phyloP scores from a whole-genome alignment of 108 stramenopile species.

The Nitzschia inconspicua region DNA sequence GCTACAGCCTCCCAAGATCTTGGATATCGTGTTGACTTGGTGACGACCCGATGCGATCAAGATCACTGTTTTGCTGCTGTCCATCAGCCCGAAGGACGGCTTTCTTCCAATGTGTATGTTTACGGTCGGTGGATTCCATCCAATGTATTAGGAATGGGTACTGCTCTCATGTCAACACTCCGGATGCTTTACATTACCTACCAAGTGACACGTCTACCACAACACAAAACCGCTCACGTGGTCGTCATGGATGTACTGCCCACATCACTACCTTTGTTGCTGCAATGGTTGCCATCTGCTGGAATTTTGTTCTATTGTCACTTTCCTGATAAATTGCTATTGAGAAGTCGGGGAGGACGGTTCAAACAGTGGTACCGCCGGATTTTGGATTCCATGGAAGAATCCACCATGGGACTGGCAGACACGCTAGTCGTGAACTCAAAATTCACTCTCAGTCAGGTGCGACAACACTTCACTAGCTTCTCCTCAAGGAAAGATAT shows the following conservation, averaged over 20 bases:
- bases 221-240: slow-evolving; percentile 53
- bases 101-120: slow-evolving; percentile 46
- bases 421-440: slow-evolving; percentile 93
- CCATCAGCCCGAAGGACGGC: slow-evolving; percentile 47
- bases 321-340: slow-evolving; percentile 96
- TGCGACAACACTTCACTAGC: slow-evolving; percentile 68
- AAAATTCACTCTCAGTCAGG: slow-evolving; percentile 81
- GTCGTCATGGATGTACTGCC: slow-evolving; percentile 92
- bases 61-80: slow-evolving; percentile 92
- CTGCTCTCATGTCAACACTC: slow-evolving; percentile 63
- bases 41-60: slow-evolving; percentile 92
- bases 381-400: slow-evolving; percentile 71
- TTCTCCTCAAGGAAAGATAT: slow-evolving; percentile 2
- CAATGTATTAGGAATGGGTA: slow-evolving; percentile 36
- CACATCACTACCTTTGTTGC: slow-evolving; percentile 76
- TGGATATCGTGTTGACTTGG: slow-evolving; percentile 63
- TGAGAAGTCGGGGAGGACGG: slow-evolving; percentile 34
- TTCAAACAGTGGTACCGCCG: slow-evolving; percentile 54
- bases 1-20: slow-evolving; percentile 55
- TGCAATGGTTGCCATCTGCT: slow-evolving; percentile 39
- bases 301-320: slow-evolving; percentile 97
- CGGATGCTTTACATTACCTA: slow-evolving; percentile 72
- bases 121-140: slow-evolving; percentile 79
- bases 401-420: slow-evolving; percentile 73
- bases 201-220: slow-evolving; percentile 5